Evolutionary conservation across 306 rosid genomes (phyloP).

Genomic region (Quillaja saponaria): DNA sequence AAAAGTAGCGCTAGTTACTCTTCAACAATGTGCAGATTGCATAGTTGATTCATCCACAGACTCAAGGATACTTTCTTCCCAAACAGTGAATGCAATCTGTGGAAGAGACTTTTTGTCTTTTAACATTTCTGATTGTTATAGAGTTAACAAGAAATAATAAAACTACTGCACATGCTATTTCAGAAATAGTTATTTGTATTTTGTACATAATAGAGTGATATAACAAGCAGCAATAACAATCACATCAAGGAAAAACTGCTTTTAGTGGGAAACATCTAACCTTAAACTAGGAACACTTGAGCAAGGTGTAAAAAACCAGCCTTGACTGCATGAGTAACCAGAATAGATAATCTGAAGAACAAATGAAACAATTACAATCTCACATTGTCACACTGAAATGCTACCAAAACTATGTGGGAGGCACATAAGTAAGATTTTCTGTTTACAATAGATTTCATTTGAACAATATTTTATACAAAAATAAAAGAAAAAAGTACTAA

Average conservation of each 20-base stretch:
- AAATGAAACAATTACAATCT: constrained; percentile 14
- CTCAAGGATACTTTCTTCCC: neutral
- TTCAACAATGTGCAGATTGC: no score
- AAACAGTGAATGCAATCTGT: neutral
- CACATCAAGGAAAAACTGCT: constrained; percentile 25
- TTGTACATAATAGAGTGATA: no score
- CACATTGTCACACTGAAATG: constrained; percentile 7
- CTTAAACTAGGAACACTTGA: constrained; percentile 83
- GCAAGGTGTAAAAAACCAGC: constrained; percentile 98
- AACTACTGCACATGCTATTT: no score
- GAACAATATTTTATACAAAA: neutral
- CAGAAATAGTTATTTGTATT: no score
- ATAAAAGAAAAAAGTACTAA: neutral
- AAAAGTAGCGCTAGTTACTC: no score
- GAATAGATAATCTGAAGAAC: constrained; percentile 71
- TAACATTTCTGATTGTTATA: neutral
- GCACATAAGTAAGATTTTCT: neutral
- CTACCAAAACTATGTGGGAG: neutral
- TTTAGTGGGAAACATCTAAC: constrained; percentile 41
- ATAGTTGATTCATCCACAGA: neutral
- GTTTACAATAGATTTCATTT: no score
- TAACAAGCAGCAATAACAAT: constrained; percentile 11
- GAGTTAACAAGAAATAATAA: no score
- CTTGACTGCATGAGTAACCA: constrained; percentile 89
- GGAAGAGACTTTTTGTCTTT: neutral